Percentiles rank a stretch among this genome's conserved stretches.
Evolutionary conservation across 306 rosid genomes (phyloP).

Genomic region (Coriaria nepalensis): DNA sequence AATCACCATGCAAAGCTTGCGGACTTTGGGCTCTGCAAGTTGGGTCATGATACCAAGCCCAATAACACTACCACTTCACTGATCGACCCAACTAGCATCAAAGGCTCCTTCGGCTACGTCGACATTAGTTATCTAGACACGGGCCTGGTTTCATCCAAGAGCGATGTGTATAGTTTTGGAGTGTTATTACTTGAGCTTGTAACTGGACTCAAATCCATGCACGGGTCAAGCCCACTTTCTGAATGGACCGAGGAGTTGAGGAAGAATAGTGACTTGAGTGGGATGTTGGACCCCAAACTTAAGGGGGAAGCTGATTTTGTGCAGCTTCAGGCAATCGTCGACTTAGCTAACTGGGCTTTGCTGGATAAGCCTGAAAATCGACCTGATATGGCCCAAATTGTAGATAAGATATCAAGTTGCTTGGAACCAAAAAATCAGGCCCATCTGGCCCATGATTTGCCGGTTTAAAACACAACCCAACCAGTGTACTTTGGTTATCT

Average conservation of each 20-base stretch:
- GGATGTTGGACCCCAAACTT: constrained; percentile 15
- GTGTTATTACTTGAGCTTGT: constrained; percentile 7
- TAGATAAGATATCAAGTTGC: constrained; percentile 6
- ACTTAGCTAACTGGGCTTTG: constrained; percentile 10
- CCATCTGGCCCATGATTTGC: too few relatives aligned
- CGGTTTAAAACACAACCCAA: too few relatives aligned
- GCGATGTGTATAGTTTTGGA: constrained; percentile 14
- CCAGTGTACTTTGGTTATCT: too few relatives aligned
- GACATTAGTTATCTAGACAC: constrained; percentile 9
- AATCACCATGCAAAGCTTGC: constrained; percentile 13
- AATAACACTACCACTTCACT: too few relatives aligned
- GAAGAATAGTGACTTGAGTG: neutral
- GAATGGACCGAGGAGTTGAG: constrained; percentile 7
- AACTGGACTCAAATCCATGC: constrained; percentile 5
- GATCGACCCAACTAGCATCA: neutral
- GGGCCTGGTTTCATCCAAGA: neutral
- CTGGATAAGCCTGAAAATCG: constrained; percentile 7
- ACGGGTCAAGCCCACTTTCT: constrained; percentile 9
- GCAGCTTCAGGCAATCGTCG: constrained; percentile 6
- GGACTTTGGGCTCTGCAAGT: constrained; percentile 13
- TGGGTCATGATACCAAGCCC: too few relatives aligned
- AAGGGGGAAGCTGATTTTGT: neutral
- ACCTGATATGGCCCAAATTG: constrained; percentile 8
- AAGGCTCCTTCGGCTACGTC: constrained; percentile 12
- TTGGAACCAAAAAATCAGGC: neutral